phyloP scores from a whole-genome alignment of 1,284 basidiomycete species.

The Gomphus bonarii region DNA sequence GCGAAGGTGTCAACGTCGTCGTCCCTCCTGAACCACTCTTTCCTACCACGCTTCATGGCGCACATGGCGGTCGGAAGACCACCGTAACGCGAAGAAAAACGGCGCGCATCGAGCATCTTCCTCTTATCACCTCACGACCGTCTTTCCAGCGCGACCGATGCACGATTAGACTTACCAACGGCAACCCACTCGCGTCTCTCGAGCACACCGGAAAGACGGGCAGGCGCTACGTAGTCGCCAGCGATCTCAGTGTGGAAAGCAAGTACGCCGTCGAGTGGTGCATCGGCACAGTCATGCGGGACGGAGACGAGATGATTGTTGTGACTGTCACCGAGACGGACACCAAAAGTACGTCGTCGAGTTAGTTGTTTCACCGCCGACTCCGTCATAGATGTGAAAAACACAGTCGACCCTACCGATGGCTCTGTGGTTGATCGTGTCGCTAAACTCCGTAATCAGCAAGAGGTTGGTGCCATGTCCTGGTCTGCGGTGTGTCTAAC shows the following conservation, averaged over 20 bases:
- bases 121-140: constrained; percentile 63
- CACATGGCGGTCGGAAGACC: constrained; percentile 11
- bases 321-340: constrained; percentile 93
- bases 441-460: constrained; percentile 73
- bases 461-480: constrained; percentile 50
- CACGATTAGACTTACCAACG: constrained; percentile 83
- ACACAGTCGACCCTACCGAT: constrained; percentile 72
- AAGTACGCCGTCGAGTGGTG: constrained; percentile 92
- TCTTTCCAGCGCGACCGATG: constrained; percentile 87
- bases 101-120: constrained; percentile 48
- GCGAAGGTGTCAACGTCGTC: constrained; percentile 86
- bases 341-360: constrained; percentile 52
- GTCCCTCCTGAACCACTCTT: constrained; percentile 73
- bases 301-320: constrained; percentile 88
- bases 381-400: not conserved
- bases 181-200: constrained; percentile 53
- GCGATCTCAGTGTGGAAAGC: constrained; percentile 89
- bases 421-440: constrained; percentile 62
- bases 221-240: constrained; percentile 81
- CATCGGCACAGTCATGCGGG: constrained; percentile 90
- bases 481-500: not conserved
- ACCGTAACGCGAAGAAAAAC: constrained; percentile 43
- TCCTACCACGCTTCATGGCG: constrained; percentile 51
- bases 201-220: constrained; percentile 43
- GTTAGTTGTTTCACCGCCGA: not conserved